Conservation (phyloP, 768 basidiomycete genomes). For the Clitopilus hobsonii region DNA sequence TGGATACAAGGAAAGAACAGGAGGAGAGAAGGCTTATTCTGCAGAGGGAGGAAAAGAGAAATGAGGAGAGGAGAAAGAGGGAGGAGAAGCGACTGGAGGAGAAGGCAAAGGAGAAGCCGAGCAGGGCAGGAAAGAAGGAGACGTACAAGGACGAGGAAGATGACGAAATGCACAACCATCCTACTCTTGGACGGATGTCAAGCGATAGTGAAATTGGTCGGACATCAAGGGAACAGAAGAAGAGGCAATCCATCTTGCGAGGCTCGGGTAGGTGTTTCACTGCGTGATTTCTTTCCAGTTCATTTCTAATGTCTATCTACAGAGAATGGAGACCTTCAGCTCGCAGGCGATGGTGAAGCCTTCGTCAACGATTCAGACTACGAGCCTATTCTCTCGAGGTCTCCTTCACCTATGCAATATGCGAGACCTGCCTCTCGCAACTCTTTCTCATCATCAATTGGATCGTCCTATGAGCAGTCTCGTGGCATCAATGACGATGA, state of each 20-base stretch:
- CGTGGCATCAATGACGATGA: not conserved
- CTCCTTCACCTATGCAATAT: constrained; percentile 29
- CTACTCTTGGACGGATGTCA: not conserved
- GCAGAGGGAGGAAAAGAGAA: not conserved
- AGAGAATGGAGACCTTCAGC: not conserved
- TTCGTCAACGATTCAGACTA: constrained; percentile 19
- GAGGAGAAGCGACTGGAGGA: not conserved
- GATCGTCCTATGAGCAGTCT: not conserved
- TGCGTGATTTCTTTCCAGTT: not conserved
- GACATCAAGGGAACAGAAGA: not conserved
- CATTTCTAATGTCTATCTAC: not conserved
- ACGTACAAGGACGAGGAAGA: not conserved
- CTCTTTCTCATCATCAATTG: constrained; percentile 10
- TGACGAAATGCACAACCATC: not conserved
- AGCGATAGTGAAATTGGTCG: not conserved
- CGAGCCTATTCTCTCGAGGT: constrained; percentile 16
- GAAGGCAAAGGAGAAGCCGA: not conserved
- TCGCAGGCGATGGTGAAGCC: constrained; percentile 9
- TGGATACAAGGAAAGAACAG: not conserved
- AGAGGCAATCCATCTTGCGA: not conserved
- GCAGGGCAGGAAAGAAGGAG: not conserved
- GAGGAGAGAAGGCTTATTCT: not conserved
- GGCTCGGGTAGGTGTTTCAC: not conserved
- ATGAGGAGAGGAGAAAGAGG: not conserved
- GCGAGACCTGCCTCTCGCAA: constrained; percentile 26